Evolutionary conservation across 768 basidiomycete genomes (phyloP), one percentile per base, ranked within the genome.

Genomic region (Rhodocollybia butyracea): DNA sequence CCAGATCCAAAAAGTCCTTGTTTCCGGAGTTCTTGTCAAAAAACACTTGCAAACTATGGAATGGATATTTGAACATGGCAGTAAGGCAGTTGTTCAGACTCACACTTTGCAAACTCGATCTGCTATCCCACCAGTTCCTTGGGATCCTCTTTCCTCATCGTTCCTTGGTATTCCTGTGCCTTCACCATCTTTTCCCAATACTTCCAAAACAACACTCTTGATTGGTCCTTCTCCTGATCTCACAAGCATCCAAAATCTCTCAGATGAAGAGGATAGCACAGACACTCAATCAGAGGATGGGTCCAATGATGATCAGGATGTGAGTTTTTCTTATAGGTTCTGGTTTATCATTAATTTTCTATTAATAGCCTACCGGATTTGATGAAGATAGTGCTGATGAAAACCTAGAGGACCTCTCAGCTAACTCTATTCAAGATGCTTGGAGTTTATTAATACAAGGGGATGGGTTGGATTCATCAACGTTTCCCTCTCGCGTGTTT

Each of bases 91-190:
- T 22, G 43, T 45, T 29, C 21, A 22, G 17, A 45, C 43, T n/a
- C 55, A 56, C 3, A 61, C 55, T 10, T 46, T 61, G 3, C 58
- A 51, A n/a, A 59, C 51, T 24, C 55, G 58, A 24, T 47, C 60
- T 34, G 24, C 36, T 8, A 26, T 29, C 7, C 22, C 26, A 29
- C 21, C 29, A 19, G 36, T 46, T 8, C 32, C 52, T 15, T 53
- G 46, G 34, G 46, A 55, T 31, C 53, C 52, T 3, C 46, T 53
- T 21, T 53, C 55, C 17, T 41, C 36, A 30, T 42, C 51, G 5
- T 27, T 13, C 2, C 47, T 60, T 26, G 56, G 53, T 5, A 52
- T n/a, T 29, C 52, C 57, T 17, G 42, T 55, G 1, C 41, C 53
- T 6, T 32, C 17, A 17, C 43, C 43, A 24, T 24, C 43, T 12